Evolutionary conservation across 176 grass and related monocot genomes (phyloP).

Genomic region (Musa acuminata): DNA sequence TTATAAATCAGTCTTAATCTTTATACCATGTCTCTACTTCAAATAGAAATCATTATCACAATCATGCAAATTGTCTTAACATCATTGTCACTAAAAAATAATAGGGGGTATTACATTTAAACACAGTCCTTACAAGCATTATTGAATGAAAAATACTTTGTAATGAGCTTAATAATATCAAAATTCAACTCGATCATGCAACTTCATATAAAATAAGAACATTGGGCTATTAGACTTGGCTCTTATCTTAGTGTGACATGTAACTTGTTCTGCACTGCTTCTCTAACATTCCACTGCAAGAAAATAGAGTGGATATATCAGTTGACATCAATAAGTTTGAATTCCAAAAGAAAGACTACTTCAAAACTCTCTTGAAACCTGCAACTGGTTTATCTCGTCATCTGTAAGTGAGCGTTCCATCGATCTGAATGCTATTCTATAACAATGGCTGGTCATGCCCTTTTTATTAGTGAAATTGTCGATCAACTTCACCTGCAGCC

Average conservation of each 20-base stretch:
- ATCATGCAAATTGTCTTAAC: no score
- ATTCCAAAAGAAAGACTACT: neutral
- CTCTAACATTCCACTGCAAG: constrained; percentile 74
- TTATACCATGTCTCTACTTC: no score
- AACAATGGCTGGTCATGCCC: constrained; percentile 95
- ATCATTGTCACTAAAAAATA: neutral
- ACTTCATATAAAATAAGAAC: neutral
- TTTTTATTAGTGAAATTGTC: constrained; percentile 99
- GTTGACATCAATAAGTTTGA: neutral
- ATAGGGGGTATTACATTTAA: neutral
- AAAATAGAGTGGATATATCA: constrained; percentile 23
- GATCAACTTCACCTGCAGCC: constrained; percentile 66
- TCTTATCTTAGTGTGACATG: constrained; percentile 66
- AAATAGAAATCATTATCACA: no score
- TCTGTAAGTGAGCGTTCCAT: constrained; percentile 88
- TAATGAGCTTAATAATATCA: neutral
- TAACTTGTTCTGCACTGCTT: constrained; percentile 76
- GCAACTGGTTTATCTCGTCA: constrained; percentile 77
- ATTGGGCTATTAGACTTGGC: neutral
- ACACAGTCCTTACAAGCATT: no score
- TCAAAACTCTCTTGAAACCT: constrained; percentile 34
- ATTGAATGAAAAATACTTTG: no score
- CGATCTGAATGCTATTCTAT: constrained; percentile 82
- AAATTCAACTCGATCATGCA: neutral
- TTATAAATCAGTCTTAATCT: no score